Percentiles rank a stretch among this genome's conserved stretches.
phyloP scores from a whole-genome alignment of 352 stramenopile genomes.

The Hyaloperonospora brassicae region DNA sequence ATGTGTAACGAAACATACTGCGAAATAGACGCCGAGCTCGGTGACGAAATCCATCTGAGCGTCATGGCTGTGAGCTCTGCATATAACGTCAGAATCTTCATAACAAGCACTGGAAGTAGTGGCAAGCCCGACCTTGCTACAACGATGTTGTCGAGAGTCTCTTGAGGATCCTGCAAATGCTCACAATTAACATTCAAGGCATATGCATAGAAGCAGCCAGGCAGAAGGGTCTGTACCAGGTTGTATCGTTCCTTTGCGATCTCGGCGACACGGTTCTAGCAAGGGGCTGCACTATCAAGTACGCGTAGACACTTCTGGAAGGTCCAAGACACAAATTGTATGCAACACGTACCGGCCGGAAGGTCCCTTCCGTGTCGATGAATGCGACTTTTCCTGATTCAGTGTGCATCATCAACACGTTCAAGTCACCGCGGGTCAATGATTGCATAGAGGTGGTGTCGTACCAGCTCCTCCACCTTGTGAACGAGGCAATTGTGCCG shows the following conservation, averaged over 20 bases:
- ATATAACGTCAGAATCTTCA: no score
- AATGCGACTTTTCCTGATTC: constrained; percentile 71
- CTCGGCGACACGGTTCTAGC: constrained; percentile 64
- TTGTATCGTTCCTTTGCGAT: constrained; percentile 82
- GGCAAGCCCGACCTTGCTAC: constrained; percentile 86
- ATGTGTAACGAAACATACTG: no score
- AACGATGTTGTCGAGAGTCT: constrained; percentile 93
- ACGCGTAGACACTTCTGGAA: background rate
- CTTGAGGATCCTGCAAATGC: constrained; percentile 44
- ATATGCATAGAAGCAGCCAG: background rate
- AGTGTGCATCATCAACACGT: constrained; percentile 3
- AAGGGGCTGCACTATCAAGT: constrained; percentile 7
- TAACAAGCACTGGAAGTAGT: no score
- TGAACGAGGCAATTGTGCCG: constrained; percentile 77
- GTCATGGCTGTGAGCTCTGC: no score
- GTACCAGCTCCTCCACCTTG: constrained; percentile 74
- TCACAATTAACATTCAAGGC: background rate
- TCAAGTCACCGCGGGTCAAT: background rate
- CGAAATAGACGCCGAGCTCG: no score
- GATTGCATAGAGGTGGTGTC: background rate
- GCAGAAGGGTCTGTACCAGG: constrained; percentile 25
- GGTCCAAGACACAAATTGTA: no score
- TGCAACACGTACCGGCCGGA: constrained; percentile 59
- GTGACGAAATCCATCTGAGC: no score
- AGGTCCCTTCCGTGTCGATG: constrained; percentile 90